Evolutionary conservation across 2,329 filamentous ascomycete species (phyloP), one percentile per base, ranked within the genome.

Genomic region (Phoma herbarum): DNA sequence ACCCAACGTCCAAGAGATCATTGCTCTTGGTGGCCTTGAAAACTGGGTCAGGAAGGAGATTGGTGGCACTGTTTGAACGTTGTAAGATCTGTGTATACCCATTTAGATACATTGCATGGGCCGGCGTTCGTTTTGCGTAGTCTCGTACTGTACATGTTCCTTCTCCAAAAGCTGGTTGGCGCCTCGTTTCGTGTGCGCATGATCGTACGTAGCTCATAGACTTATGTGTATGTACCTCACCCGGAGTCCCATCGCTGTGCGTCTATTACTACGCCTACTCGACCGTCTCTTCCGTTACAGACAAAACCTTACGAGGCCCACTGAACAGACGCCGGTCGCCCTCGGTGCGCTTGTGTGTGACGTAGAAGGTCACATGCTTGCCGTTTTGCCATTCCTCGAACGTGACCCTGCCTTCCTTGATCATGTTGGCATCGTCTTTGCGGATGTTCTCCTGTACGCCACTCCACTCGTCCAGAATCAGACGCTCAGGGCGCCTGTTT

Each of bases 21-120:
- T 79, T 53, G 77, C 76, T 44, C 78, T 84, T 48, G 91, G 91
- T 2, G 92, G 92, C 0, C 73, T 96, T 60, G 91, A 93, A 82
- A 89, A 88, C 63, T 96, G 92, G 92, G 90, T 95, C 10, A 90
- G 90, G 83, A 82, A 84, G 56, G 83, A 90, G 75, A 90, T 93
- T 69, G 76, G 75, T 2, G 70, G 68, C 29, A 71, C 71, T 55
- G 62, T 31, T 46, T 42, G 70, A 63, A 61, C 52, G 37, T 39
- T 62, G 49, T 60, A 54, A 39, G 41, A 60, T 57, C 42, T 52
- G 56, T 64, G 63, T 66, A 66, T 66, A 66, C 61, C 63, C 59
- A 42, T 60, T 59, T 64, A 47, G 45, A 61, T 52, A 60, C 53
- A 54, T 63, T 47, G 55, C 59, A 60, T 61, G 54, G 59, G 56